Base-by-base conservation (phyloP, 768 basidiomycete genomes). In the Tulasnella sp. region DNA sequence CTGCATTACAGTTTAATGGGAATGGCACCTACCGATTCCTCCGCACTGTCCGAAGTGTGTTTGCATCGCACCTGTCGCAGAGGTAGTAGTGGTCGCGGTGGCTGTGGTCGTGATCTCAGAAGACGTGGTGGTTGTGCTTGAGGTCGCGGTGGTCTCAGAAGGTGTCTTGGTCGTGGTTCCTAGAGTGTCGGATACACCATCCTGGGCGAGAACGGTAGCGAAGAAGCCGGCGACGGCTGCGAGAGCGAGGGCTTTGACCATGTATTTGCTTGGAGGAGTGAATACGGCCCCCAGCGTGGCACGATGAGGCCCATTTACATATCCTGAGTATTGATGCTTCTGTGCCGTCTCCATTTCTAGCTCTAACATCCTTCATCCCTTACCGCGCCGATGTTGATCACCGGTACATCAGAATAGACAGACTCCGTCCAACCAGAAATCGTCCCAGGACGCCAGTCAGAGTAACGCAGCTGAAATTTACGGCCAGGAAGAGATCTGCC, bases 21-120 rank as follows among this genome's bases (percentile, higher is more conserved):
- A 29, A 70, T 31, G 31, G 68, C 34, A 8, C 31, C 9, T 38
- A 29, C 42, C 42, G 17, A 17, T n/a, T 36, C 68, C 68, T 29
- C 68, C 74, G 25, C 74, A 75, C 36, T 75, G 74, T 29, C 52
- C 58, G n/a, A 37, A 75, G 52, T 58, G 40, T 4, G 71, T 72
- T 19, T n/a, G 37, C 4, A 39, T 67, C 12, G 74, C 52, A 64
- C 31, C 29, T 5, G 74, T 25, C 7, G 74, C 49, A 25, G 49
- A 5, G 52, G 29, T 75, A 31, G 42, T 42, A 17, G 42, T 42
- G 17, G 74, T 58, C 6, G 75, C 39, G 1, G 58, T 64, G 3
- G 75, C 39, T 0, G 58, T 64, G 3, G 58, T 64, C 5, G 58
- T 64, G n/a, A 67, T 25, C 37, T 67, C 42, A 7, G 49, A 14